Base-by-base conservation (phyloP, 2,329 filamentous ascomycete species). In the Diplodia sapinea region DNA sequence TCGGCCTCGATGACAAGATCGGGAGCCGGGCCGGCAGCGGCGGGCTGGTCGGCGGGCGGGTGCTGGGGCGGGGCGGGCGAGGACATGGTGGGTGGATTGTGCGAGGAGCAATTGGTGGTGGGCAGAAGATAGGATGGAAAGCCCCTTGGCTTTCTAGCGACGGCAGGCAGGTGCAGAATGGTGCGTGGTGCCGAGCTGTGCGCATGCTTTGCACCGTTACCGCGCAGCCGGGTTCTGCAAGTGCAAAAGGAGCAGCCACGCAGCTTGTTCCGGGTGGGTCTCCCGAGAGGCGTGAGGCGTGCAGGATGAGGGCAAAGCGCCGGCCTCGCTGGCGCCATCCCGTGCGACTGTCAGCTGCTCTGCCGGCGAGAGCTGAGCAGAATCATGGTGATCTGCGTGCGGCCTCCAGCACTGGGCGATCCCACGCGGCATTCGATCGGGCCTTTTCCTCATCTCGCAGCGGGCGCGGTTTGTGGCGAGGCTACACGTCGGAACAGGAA, bases 1-100 rank as follows among this genome's bases (percentile, higher is more conserved):
- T 63, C 59, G 31, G 59, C 59, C 47, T 63, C 59, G 23, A 63
- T 63, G 43, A 63, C 23, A 23, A 51, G 43, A 5, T 51, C 47
- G n/a, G 59, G 59, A 31, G 36, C 12, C 3, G n/a, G 55, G 3
- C 20, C 29, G 17, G 55, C n/a, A 5, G 55, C n/a, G 31, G 31
- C 13, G 7, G 54, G 17, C 6, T 31, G 56, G 13, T 33, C 56
- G 23, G 38, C 12, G 38, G 57, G 13, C 11, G 57, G 1, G 26
- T 8, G 33, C 29, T 38, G 29, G n/a, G 59, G 59, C 6, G 38
- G 2, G 1, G 40, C 26, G 23, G 56, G 3, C 2, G 59, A 50
- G 2, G 59, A 23, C 59, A 63, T 63, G 15, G n/a, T 7, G 36
- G 38, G 17, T 13, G 36, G 33, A 3, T n/a, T 36, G n/a, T 20